phyloP scores from a whole-genome alignment of 1,139 yeast genomes.

The Candida smagusa region DNA sequence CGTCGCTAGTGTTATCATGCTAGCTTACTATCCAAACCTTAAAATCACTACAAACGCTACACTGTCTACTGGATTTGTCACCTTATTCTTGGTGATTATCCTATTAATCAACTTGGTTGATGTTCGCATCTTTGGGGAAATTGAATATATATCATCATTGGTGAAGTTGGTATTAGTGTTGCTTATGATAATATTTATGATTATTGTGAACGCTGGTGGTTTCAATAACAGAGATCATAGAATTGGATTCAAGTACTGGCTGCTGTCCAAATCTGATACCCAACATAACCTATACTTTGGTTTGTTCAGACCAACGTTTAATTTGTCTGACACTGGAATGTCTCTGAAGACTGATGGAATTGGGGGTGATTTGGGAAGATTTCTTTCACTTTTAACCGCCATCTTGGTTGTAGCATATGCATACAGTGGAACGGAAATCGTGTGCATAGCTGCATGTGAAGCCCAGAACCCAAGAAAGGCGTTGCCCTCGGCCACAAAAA shows the following conservation, averaged over 20 bases:
- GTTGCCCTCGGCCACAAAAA: slow-evolving; percentile 71
- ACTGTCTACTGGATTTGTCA: slow-evolving; percentile 62
- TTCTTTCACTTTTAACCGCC: slow-evolving; percentile 64
- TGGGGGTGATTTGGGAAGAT: slow-evolving; percentile 62
- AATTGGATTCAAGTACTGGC: slow-evolving; percentile 71
- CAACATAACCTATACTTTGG: slow-evolving; percentile 58
- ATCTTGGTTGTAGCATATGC: slow-evolving; percentile 66
- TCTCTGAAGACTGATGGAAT: slow-evolving; percentile 47
- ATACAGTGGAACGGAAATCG: slow-evolving; percentile 78
- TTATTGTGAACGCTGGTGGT: slow-evolving; percentile 53
- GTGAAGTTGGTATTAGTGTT: slow-evolving; percentile 56
- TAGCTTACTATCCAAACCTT: slow-evolving; percentile 59
- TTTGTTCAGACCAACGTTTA: slow-evolving; percentile 67
- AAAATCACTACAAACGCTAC: slow-evolving; percentile 46
- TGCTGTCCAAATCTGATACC: slow-evolving; percentile 45
- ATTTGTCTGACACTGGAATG: slow-evolving; percentile 51
- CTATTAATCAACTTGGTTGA: slow-evolving; percentile 58
- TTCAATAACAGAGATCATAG: slow-evolving; percentile 39
- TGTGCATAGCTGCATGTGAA: slow-evolving; percentile 83
- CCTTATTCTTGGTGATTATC: slow-evolving; percentile 51
- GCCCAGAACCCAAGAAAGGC: slow-evolving; percentile 78
- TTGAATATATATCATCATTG: slow-evolving; percentile 63
- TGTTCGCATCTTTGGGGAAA: slow-evolving; percentile 71
- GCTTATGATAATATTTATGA: slow-evolving; percentile 60
- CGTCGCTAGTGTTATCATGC: slow-evolving; percentile 74